Base-by-base conservation (phyloP, 2,329 filamentous ascomycete species). In the Phaeosphaeriaceae sp. region DNA sequence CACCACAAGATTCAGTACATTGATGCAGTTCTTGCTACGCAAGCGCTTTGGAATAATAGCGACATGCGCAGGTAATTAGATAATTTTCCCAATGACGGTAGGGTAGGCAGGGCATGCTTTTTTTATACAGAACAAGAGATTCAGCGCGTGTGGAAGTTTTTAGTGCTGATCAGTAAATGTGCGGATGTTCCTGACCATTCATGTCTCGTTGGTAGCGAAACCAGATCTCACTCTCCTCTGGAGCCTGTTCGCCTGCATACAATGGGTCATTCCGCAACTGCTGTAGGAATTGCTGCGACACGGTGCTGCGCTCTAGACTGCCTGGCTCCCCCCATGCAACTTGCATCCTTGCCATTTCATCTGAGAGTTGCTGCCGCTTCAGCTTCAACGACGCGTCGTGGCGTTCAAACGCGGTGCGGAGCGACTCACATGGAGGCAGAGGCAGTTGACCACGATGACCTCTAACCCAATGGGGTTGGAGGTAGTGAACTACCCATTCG, bases 221-320 rank as follows among this genome's bases (percentile, higher is more conserved):
- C 48, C 48, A 50, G 20, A 50, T 34, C 11, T 18, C 15, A 32
- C 35, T 41, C 37, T 50, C 42, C 30, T 42, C n/a, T 23, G 48
- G 36, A 23, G 37, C 13, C 18, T 29, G 26, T 13, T 34, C 42
- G 4, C 28, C n/a, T 17, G 42, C 38, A 43, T 51, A 51, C 33
- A 34, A 28, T 6, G 42, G 42, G 20, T 51, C 48, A 36, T 51
- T 9, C 26, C 17, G 23, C 18, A 51, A 18, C 39, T 51, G 48
- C 17, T 46, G 28, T 13, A 51, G 38, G 20, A 51, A 51, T 2
- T 18, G 13, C 17, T 51, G 16, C 18, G 12, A 6, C 32, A 12
- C 23, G 8, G 26, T 29, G 8, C 16, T 33, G 5, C 48, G 48
- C 34, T 39, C 5, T 20, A n/a, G 13, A 51, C 42, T 46, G 13